These are phyloP conservation scores for Boletellus deceptivus DNA, from an alignment of 1,284 basidiomycete species.

Conservation along the genomic window DNA sequence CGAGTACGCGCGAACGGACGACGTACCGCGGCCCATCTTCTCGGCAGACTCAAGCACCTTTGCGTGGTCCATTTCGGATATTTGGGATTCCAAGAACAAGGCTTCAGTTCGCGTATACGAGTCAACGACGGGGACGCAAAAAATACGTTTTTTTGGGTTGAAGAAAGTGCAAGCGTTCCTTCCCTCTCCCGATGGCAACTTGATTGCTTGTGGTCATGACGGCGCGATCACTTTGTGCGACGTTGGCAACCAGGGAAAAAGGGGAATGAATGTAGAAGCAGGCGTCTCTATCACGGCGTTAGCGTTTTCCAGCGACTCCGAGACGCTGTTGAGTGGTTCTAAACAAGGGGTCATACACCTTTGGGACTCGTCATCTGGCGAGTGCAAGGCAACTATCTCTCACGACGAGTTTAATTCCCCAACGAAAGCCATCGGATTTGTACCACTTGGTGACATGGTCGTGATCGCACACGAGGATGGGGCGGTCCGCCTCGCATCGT, in stretches of 20 bases:
- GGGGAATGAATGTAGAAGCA: not conserved
- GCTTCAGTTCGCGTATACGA: conserved; percentile 14
- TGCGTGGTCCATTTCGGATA: conserved; percentile 13
- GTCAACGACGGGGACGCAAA: conserved; percentile 9
- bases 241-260: conserved; percentile 5
- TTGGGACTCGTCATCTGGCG: conserved; percentile 9
- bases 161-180: conserved; percentile 11
- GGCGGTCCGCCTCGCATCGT: conserved; percentile 3
- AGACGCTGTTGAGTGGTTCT: conserved; percentile 10
- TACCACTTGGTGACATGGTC: conserved; percentile 5
- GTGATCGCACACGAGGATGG: conserved; percentile 7
- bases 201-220: conserved; percentile 15
- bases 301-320: conserved; percentile 8
- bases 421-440: conserved; percentile 4
- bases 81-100: conserved; percentile 5
- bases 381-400: conserved; percentile 5
- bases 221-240: conserved; percentile 13
- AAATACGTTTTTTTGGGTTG: conserved; percentile 6
- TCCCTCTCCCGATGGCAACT: conserved; percentile 3
- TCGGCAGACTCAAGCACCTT: conserved; percentile 12
- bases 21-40: conserved; percentile 7
- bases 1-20: not conserved
- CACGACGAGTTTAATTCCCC: not conserved
- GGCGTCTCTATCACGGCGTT: conserved; percentile 6
- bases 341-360: conserved; percentile 2